phyloP scores from a whole-genome alignment of 768 basidiomycete genomes.

The Favolaschia claudopus region DNA sequence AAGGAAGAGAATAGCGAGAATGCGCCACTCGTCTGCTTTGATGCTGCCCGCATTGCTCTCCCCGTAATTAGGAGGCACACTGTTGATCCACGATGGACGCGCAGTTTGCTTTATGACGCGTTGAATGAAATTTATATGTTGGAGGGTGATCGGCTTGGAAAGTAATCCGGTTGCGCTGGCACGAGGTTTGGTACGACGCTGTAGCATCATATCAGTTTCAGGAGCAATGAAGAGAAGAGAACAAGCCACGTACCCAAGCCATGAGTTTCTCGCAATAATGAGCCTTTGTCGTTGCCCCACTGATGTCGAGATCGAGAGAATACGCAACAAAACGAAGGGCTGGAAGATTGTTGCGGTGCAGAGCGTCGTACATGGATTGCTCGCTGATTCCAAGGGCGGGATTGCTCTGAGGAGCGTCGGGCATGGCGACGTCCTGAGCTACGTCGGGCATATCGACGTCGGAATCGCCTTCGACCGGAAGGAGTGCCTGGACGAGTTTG shows the following conservation, averaged over 20 bases:
- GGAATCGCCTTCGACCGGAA: too few species aligned
- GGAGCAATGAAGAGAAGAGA: too few species aligned
- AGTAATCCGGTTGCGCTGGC: too few species aligned
- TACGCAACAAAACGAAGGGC: too few species aligned
- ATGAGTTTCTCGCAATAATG: background rate
- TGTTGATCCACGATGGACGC: background rate
- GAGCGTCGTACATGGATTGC: too few species aligned
- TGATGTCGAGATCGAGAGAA: background rate
- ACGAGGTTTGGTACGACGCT: too few species aligned
- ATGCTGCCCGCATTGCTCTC: slow-evolving; percentile 25
- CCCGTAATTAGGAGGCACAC: slow-evolving; percentile 26
- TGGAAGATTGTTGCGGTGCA: too few species aligned
- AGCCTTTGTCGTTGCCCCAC: background rate
- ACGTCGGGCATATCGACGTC: too few species aligned
- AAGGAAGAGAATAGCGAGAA: slow-evolving; percentile 23
- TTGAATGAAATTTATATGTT: background rate
- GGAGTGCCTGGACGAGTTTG: too few species aligned
- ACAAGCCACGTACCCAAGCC: too few species aligned
- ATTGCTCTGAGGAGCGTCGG: background rate
- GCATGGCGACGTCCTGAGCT: background rate
- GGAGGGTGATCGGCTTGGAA: background rate
- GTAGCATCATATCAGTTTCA: too few species aligned
- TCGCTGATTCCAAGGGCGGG: too few species aligned
- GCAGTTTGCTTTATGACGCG: background rate
- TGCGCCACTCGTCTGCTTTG: slow-evolving; percentile 37